Evolutionary conservation across 208 protist species (phyloP).

Genomic region (Trypanosoma lewisi): DNA sequence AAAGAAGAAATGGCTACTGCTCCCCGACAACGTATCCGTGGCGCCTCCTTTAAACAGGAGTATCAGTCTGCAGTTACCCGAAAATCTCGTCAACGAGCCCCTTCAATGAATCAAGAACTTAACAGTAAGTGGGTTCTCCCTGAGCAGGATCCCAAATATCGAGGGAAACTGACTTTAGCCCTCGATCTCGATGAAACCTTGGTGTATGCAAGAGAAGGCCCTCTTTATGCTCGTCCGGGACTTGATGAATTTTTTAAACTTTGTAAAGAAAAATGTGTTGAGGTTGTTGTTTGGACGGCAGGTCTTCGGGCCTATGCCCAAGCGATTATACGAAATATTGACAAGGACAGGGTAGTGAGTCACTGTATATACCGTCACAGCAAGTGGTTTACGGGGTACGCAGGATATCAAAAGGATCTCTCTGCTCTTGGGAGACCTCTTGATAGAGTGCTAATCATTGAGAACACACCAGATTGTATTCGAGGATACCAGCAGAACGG

Average conservation of each 20-base stretch:
- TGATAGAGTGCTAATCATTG: constrained; percentile 88
- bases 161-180: constrained; percentile 85
- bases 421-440: constrained; percentile 81
- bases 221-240: constrained; percentile 84
- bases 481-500: constrained; percentile 89
- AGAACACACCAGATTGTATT: constrained; percentile 93
- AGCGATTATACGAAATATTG: constrained; percentile 91
- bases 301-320: constrained; percentile 90
- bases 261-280: constrained; percentile 80
- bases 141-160: constrained; percentile 63
- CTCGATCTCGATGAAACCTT: constrained; percentile 91
- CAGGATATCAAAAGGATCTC: constrained; percentile 91
- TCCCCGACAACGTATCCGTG: constrained; percentile 78
- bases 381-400: constrained; percentile 92
- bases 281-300: constrained; percentile 92
- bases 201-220: constrained; percentile 84
- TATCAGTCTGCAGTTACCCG: constrained; percentile 80
- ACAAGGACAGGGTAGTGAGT: constrained; percentile 74
- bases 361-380: constrained; percentile 93
- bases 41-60: constrained; percentile 92
- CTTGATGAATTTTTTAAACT: constrained; percentile 88
- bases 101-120: constrained; percentile 87
- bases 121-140: constrained; percentile 79
- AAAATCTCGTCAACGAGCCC: constrained; percentile 71
- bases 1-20: constrained; percentile 19